Evolutionary conservation across 495 filamentous ascomycete genomes (phyloP), one percentile per base, ranked within the genome.

Genomic region (Penicillium tannophilum): DNA sequence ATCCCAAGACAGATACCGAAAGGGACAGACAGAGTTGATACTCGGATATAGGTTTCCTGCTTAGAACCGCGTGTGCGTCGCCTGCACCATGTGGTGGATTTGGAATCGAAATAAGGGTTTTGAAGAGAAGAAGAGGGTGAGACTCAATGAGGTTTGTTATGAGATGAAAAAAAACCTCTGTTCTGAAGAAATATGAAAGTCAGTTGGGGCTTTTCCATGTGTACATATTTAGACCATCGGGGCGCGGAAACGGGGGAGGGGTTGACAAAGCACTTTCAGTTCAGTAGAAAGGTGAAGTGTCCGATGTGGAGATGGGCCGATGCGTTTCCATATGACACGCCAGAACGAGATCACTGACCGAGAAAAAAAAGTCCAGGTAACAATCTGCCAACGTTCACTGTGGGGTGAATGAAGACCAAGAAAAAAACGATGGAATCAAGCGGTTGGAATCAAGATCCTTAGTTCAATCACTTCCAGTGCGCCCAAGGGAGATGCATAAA

Each of bases 211-310:
- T 43, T 45, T 7, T 55, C 30, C 2, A 62, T 35, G 39, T 36
- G n/a, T 30, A 51, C 17, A 19, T 56, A 17, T 39, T 28, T 54
- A 31, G 35, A 48, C 54, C 16, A 28, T 17, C 26, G 20, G 20
- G 45, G 36, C 31, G 59, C 51, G 36, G 46, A 52, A 50, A 35
- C 58, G 55, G 58, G 56, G 60, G 63, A 66, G 63, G 66, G 66
- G 66, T 64, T 52, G 59, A 60, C 58, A 61, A 58, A 59, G 59
- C 56, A 53, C 35, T 44, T 20, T 17, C 11, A 43, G 35, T 14
- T 16, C 19, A 56, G 24, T 24, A 52, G n/a, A 31, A 12, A 42
- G 17, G 51, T 31, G 46, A 42, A 54, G 36, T 48, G 56, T 41
- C 33, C 30, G 50, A 56, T 36, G 19, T 33, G 8, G 30, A 41